Conservation (phyloP, 2,329 filamentous ascomycete genomes). For the Dendryphion nanum region DNA sequence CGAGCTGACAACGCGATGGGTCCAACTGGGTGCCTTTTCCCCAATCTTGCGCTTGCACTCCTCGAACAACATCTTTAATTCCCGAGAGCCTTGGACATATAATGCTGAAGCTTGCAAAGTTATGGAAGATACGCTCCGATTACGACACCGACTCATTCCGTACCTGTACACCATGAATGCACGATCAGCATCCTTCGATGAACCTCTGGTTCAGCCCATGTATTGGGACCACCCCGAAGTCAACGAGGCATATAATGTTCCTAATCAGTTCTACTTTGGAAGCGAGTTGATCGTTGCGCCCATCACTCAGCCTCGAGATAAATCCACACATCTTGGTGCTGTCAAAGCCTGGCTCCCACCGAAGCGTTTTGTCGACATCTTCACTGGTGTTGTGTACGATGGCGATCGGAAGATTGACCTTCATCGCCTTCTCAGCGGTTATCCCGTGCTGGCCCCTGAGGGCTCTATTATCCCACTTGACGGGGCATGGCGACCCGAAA, state of each 20-base stretch:
- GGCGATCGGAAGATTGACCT: slow-evolving; percentile 54
- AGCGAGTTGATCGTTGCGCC: slow-evolving; percentile 57
- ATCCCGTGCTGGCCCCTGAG: slow-evolving; percentile 56
- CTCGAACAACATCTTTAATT: slow-evolving; percentile 56
- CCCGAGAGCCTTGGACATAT: slow-evolving; percentile 63
- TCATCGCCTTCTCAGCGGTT: slow-evolving; percentile 49
- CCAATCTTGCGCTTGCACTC: slow-evolving; percentile 63
- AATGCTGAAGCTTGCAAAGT: slow-evolving; percentile 45
- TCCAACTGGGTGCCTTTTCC: slow-evolving; percentile 61
- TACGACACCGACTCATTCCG: slow-evolving; percentile 60
- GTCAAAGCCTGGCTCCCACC: slow-evolving; percentile 58
- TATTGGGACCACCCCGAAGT: slow-evolving; percentile 59
- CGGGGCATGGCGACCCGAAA: slow-evolving; percentile 39
- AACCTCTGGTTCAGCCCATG: slow-evolving; percentile 60
- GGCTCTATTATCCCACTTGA: slow-evolving; percentile 61
- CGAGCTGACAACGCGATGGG: slow-evolving; percentile 60
- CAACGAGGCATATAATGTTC: slow-evolving; percentile 55
- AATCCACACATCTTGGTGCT: slow-evolving; percentile 46
- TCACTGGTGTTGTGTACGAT: slow-evolving; percentile 58
- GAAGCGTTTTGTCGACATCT: slow-evolving; percentile 56
- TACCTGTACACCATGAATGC: slow-evolving; percentile 61
- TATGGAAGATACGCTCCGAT: slow-evolving; percentile 51
- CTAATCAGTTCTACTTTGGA: slow-evolving; percentile 62
- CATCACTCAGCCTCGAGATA: slow-evolving; percentile 53
- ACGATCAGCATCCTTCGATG: slow-evolving; percentile 42